A percentile compares a stretch with the other conserved stretches of the same genome.
Evolutionary conservation across 148 eudicot genomes (phyloP).

Genomic region (Gaultheria prostrata): DNA sequence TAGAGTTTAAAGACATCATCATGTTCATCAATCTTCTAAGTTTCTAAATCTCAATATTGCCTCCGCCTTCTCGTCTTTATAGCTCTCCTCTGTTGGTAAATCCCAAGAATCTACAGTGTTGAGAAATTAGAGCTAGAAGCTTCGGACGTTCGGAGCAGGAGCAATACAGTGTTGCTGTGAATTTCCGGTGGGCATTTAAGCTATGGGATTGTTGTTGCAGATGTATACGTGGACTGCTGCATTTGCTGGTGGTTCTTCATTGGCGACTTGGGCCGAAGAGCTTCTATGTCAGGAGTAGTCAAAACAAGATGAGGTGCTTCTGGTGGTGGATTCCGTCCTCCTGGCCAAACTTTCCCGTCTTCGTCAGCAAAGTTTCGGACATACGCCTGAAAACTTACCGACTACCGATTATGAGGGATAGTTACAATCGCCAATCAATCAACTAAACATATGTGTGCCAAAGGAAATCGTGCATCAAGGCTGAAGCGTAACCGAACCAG

Average conservation of each 20-base stretch:
- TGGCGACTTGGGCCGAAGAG: slow-evolving; percentile 93
- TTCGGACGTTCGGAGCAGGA: slow-evolving; percentile 48
- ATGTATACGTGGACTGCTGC: slow-evolving; percentile 70
- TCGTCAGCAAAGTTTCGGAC: slow-evolving; percentile 68
- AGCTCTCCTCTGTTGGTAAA: slow-evolving; percentile 38
- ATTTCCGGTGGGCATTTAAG: slow-evolving; percentile 49
- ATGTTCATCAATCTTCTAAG: slow-evolving; percentile 51
- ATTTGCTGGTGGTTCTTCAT: slow-evolving; percentile 91
- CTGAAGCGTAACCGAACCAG: background rate
- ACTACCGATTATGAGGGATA: background rate
- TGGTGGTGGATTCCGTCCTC: slow-evolving; percentile 96
- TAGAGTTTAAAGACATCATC: background rate
- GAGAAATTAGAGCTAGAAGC: slow-evolving; percentile 50
- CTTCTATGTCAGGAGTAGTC: slow-evolving; percentile 89
- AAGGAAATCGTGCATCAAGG: background rate
- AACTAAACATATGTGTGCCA: background rate
- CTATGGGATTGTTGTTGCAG: slow-evolving; percentile 55
- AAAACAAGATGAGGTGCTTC: slow-evolving; percentile 89
- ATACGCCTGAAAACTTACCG: slow-evolving; percentile 55
- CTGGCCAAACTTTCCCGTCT: slow-evolving; percentile 94
- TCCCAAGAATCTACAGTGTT: slow-evolving; percentile 53
- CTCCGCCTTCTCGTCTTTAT: slow-evolving; percentile 43
- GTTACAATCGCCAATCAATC: background rate
- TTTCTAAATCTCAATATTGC: slow-evolving; percentile 46
- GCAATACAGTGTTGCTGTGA: slow-evolving; percentile 44